These are phyloP conservation scores for Eucalyptus curtisii DNA, from an alignment of 345 rosid genomes.

Conservation along the genomic window DNA sequence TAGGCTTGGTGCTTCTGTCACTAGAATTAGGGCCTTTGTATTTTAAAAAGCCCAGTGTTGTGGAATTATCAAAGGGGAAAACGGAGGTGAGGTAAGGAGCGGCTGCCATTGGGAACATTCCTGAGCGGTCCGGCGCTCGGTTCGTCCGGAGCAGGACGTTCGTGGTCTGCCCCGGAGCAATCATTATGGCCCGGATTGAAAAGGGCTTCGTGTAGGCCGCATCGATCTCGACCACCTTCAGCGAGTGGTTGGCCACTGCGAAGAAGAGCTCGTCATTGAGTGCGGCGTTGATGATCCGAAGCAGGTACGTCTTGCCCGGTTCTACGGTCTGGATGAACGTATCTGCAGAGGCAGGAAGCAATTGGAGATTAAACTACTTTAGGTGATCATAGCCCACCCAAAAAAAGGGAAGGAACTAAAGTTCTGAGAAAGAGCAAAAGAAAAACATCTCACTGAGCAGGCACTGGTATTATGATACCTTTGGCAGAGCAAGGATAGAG, in stretches of 20 bases:
- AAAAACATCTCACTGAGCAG: neutral
- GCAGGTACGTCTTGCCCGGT: conserved; percentile 43
- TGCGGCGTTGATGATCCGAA: conserved; percentile 57
- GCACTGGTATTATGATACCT: conserved; percentile 8
- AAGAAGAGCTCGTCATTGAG: conserved; percentile 55
- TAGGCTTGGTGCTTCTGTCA: neutral
- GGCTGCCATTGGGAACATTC: conserved; percentile 34
- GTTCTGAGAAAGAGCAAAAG: neutral
- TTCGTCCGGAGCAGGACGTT: conserved; percentile 34
- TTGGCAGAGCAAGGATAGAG: conserved; percentile 47
- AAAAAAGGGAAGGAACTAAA: neutral
- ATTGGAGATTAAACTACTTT: neutral
- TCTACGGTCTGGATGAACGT: conserved; percentile 33
- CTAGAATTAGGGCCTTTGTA: conserved; percentile 4
- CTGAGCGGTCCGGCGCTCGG: conserved; percentile 18
- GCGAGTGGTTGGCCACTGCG: conserved; percentile 31
- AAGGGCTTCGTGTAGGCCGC: conserved; percentile 54
- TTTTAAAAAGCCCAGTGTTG: conserved; percentile 34
- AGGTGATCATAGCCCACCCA: neutral
- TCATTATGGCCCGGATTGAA: conserved; percentile 32
- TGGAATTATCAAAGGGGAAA: conserved; percentile 46
- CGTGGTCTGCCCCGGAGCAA: conserved; percentile 69
- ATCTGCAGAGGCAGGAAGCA: conserved; percentile 8
- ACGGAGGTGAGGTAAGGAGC: conserved; percentile 38
- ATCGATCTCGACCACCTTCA: conserved; percentile 50